phyloP scores from a whole-genome alignment of 805 yeast genomes.

The Metschnikowia kunwiensis region DNA sequence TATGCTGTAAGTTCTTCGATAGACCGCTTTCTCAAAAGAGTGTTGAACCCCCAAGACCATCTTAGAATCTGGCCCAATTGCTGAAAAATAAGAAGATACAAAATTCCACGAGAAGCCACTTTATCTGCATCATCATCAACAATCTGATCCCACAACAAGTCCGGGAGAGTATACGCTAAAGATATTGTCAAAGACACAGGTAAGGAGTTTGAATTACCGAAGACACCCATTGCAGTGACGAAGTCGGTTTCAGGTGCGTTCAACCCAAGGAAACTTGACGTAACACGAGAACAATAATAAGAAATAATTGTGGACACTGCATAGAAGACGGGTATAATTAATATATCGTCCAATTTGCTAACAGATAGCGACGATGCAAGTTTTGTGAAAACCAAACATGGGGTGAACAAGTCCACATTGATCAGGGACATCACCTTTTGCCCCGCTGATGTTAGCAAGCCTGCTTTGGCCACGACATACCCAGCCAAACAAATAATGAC shows the following conservation, averaged over 20 bases:
- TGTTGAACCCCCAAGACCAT: slow-evolving; percentile 88
- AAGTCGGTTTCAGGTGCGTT: slow-evolving; percentile 80
- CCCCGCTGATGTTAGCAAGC: slow-evolving; percentile 65
- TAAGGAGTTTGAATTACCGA: slow-evolving; percentile 91
- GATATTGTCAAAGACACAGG: slow-evolving; percentile 90
- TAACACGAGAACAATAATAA: slow-evolving; percentile 54
- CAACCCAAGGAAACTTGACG: slow-evolving; percentile 52
- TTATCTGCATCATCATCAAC: slow-evolving; percentile 63
- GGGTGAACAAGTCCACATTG: slow-evolving; percentile 91
- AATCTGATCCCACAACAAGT: slow-evolving; percentile 71
- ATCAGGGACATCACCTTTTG: slow-evolving; percentile 73
- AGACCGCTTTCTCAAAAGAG: slow-evolving; percentile 53
- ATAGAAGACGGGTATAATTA: slow-evolving; percentile 80
- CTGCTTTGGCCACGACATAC: slow-evolving; percentile 73
- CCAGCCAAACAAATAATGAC: slow-evolving; percentile 85
- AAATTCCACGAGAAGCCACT: slow-evolving; percentile 74
- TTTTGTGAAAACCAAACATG: slow-evolving; percentile 89
- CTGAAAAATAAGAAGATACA: slow-evolving; percentile 72
- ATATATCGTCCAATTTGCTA: slow-evolving; percentile 72
- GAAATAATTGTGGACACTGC: slow-evolving; percentile 82
- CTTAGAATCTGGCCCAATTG: slow-evolving; percentile 79
- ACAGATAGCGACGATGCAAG: slow-evolving; percentile 64
- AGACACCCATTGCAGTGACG: slow-evolving; percentile 95
- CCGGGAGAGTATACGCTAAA: slow-evolving; percentile 70
- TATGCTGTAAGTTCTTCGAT: slow-evolving; percentile 27